Percentiles rank a stretch among this genome's conserved stretches.
Evolutionary conservation across 2,329 filamentous ascomycete species (phyloP).

Genomic region (Nigrospora oryzae): DNA sequence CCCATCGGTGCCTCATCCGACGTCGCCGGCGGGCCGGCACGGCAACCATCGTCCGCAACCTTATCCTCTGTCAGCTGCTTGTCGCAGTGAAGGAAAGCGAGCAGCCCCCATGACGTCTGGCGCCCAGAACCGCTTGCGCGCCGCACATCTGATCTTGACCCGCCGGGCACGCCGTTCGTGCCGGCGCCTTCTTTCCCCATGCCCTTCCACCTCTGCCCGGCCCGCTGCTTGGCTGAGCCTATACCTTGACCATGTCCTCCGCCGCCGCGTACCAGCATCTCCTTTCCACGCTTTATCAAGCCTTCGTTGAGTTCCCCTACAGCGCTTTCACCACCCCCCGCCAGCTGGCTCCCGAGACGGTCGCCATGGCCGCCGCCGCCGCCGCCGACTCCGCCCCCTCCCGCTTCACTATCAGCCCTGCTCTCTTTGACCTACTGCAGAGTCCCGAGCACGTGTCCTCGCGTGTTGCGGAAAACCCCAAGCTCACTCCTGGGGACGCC

Average conservation of each 20-base stretch:
- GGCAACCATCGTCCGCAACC: no score
- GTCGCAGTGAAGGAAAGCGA: no score
- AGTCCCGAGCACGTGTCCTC: constrained; percentile 47
- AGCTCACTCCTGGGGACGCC: constrained; percentile 41
- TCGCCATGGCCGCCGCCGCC: background rate
- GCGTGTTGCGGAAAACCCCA: constrained; percentile 43
- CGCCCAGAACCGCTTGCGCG: no score
- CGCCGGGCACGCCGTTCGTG: no score
- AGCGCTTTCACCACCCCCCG: constrained; percentile 18
- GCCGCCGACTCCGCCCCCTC: background rate
- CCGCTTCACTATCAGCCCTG: constrained; percentile 29
- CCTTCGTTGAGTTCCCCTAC: constrained; percentile 20
- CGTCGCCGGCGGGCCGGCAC: no score
- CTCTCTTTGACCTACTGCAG: constrained; percentile 43
- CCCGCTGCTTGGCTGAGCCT: background rate
- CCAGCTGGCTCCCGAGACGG: constrained; percentile 7
- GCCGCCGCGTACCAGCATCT: background rate
- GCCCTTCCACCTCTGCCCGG: no score
- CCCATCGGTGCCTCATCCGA: no score
- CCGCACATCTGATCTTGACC: no score
- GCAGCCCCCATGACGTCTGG: no score
- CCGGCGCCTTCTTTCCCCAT: no score
- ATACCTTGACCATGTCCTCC: background rate
- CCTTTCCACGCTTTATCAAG: constrained; percentile 13
- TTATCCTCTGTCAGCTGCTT: no score